Percentiles rank a stretch among this genome's conserved stretches.
Evolutionary conservation across 768 basidiomycete species (phyloP).

Genomic region (Dentipellis sp.): DNA sequence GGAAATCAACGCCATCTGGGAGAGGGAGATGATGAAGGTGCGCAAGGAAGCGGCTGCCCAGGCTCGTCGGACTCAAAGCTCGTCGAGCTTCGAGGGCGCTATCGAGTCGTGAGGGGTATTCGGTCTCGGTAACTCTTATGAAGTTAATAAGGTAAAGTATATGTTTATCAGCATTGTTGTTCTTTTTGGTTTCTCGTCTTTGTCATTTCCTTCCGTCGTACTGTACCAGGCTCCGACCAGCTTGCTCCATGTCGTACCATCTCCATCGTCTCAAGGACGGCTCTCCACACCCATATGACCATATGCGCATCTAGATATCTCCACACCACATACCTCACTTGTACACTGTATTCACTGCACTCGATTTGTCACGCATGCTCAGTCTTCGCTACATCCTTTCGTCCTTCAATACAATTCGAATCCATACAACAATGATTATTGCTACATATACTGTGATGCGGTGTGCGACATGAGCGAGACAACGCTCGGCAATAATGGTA

Average conservation of each 20-base stretch:
- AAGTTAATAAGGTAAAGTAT: too few species aligned
- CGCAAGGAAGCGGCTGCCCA: constrained; percentile 31
- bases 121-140: background rate
- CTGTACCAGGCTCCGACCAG: background rate
- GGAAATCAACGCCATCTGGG: constrained; percentile 45
- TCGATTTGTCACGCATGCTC: constrained; percentile 7
- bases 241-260: constrained; percentile 3
- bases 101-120: constrained; percentile 29
- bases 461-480: too few species aligned
- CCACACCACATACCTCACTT: constrained; percentile 1
- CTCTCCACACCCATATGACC: constrained; percentile 4
- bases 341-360: constrained; percentile 4
- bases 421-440: background rate
- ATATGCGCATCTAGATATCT: constrained; percentile 13
- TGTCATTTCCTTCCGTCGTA: background rate
- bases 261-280: background rate
- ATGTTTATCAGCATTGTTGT: background rate
- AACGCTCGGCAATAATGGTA: too few species aligned
- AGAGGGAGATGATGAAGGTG: constrained; percentile 38
- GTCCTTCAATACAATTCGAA: background rate
- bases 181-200: background rate
- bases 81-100: constrained; percentile 31
- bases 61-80: constrained; percentile 13
- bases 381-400: constrained; percentile 6
- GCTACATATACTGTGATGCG: too few species aligned